These are phyloP conservation scores for Magnolia changhungtana DNA, from an alignment of 164 flowering plant species.

Conservation along the genomic window DNA sequence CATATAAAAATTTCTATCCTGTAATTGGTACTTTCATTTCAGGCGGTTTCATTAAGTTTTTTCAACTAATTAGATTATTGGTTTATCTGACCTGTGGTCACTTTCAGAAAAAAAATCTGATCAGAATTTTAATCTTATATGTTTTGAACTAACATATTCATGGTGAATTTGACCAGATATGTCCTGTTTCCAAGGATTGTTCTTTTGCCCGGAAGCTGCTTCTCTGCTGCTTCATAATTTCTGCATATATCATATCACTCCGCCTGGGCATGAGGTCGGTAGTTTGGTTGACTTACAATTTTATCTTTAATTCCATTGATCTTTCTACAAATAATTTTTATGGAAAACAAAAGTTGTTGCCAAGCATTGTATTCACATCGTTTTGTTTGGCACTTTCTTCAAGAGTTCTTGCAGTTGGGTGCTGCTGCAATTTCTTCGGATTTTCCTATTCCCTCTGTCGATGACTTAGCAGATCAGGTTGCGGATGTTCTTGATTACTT, in stretches of 20 bases:
- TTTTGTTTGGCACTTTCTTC: slow-evolving; percentile 23
- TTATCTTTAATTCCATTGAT: not conserved
- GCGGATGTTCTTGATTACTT: slow-evolving; percentile 73
- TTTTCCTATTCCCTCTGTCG: slow-evolving; percentile 42
- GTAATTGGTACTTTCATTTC: too few species aligned
- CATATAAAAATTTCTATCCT: too few species aligned
- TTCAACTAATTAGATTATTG: too few species aligned
- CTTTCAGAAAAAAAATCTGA: too few species aligned
- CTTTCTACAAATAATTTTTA: not conserved
- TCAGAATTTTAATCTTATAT: not conserved
- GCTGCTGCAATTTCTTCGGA: slow-evolving; percentile 49
- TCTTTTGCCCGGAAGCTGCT: slow-evolving; percentile 85
- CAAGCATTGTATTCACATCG: slow-evolving; percentile 13
- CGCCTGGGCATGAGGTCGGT: slow-evolving; percentile 92
- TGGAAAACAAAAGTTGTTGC: not conserved
- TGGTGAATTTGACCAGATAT: slow-evolving; percentile 46
- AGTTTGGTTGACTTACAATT: slow-evolving; percentile 12
- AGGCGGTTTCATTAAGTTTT: too few species aligned
- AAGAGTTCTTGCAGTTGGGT: slow-evolving; percentile 65
- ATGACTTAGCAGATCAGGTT: slow-evolving; percentile 69
- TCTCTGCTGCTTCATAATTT: slow-evolving; percentile 86
- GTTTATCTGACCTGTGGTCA: too few species aligned
- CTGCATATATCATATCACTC: slow-evolving; percentile 82
- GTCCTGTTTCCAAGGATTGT: slow-evolving; percentile 87
- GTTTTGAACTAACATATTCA: not conserved